Percentiles rank a stretch among this genome's conserved stretches.
phyloP scores from a whole-genome alignment of 1,284 basidiomycete species.

The Apiotrichum akiyoshidainum region DNA sequence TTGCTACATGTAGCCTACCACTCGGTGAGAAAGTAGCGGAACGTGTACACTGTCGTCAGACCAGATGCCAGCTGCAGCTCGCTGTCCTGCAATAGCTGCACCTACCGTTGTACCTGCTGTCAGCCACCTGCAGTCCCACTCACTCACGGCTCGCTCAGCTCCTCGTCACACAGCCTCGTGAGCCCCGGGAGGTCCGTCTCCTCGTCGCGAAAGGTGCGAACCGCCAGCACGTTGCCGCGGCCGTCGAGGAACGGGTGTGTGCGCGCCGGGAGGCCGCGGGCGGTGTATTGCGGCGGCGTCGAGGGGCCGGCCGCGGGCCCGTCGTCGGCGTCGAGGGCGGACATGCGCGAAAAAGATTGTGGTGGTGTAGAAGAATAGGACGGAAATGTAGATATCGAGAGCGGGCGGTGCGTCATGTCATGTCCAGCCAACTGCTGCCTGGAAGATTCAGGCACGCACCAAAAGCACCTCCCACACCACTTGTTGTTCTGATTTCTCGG shows the following conservation, averaged over 20 bases:
- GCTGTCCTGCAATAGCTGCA: too few relatives aligned
- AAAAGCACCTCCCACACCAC: neutral
- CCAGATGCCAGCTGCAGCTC: too few relatives aligned
- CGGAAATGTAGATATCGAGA: neutral
- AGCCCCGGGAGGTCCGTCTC: constrained; percentile 75
- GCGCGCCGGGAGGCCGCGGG: neutral
- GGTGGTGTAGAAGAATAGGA: neutral
- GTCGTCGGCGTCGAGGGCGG: neutral
- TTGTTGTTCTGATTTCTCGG: neutral
- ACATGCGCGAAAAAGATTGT: constrained; percentile 1
- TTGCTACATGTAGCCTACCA: constrained; percentile 59
- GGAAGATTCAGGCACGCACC: too few relatives aligned
- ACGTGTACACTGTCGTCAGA: constrained; percentile 45
- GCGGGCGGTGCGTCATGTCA: too few relatives aligned
- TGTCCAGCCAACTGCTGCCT: too few relatives aligned
- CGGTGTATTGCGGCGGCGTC: neutral
- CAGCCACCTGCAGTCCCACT: neutral
- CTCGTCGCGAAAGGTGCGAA: constrained; percentile 35
- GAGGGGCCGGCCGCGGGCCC: constrained; percentile 1
- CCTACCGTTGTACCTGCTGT: constrained; percentile 29
- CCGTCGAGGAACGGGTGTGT: constrained; percentile 18
- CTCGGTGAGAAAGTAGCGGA: constrained; percentile 84
- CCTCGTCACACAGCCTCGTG: constrained; percentile 81
- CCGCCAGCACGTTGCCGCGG: constrained; percentile 29
- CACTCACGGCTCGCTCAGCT: constrained; percentile 89